Evolutionary conservation across 768 basidiomycete genomes (phyloP), one percentile per base, ranked within the genome.

Genomic region (Basidioascus undulatus): DNA sequence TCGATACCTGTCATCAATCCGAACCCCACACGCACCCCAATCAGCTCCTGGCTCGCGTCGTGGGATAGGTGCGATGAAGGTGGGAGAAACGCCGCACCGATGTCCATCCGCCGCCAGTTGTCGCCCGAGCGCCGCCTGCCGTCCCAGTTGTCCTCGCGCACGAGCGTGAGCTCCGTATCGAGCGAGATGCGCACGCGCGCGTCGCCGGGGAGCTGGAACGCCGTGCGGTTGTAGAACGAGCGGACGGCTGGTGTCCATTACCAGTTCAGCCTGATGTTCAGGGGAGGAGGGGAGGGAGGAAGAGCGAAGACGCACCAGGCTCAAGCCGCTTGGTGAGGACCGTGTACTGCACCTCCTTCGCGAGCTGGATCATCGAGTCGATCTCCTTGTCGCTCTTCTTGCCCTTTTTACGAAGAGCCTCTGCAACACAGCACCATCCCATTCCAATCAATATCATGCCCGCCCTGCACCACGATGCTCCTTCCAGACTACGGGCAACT

Each of bases 131-230:
- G 76, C 6, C 57, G 55, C 30, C 57, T 55, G 2, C 76, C 80
- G 57, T 94, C 87, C 81, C 87, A 96, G 53, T 92, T 81, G 53
- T 96, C 92, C 59, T 98, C 92, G 46, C 92, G 70, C 40, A 92
- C 58, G 69, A 98, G 74, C 4, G 81, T 77, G 26, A 98, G 69
- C 56, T 94, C 83, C 0, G 92, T 98, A 54, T 98, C 92, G 44
- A 98, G 72, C 15, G 92, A 96, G 45, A 98, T 94, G 38, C 92
- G 84, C 28, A 98, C 92, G 39, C 83, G 73, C n/a, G 86, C 89
- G 54, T 98, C 89, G 18, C 89, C 89, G 8, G 92, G 92, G 19
- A 98, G 70, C 59, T 98, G 92, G 67, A 98, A 98, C 1, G 92
- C 92, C 12, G 92, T 96, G 32, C 92, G 78, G 55, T 94, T 92